Percentiles rank a stretch among this genome's conserved stretches.
These are phyloP conservation scores for Abrus precatorius DNA, from an alignment of 306 rosid species.

Conservation along the genomic window DNA sequence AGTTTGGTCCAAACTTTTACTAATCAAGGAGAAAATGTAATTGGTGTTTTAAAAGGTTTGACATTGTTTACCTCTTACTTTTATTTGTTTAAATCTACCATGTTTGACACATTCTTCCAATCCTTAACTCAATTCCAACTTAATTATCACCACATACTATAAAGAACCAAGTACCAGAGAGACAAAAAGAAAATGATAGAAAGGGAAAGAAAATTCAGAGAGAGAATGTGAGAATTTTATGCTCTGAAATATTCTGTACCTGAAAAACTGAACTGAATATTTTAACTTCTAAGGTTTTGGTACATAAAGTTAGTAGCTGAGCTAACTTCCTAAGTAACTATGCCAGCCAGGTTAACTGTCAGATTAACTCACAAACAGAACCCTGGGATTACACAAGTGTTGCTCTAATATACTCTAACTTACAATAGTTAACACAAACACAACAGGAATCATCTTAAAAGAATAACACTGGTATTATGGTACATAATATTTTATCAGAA, in stretches of 20 bases:
- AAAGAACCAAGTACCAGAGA: neutral
- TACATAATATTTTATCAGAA: conserved; percentile 3
- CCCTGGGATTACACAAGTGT: neutral
- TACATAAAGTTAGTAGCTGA: neutral
- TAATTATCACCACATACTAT: neutral
- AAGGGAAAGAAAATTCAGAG: neutral
- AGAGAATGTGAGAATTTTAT: neutral
- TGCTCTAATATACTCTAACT: neutral
- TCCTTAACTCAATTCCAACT: conserved; percentile 28
- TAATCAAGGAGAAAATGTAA: conserved; percentile 35
- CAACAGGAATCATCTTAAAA: conserved; percentile 14
- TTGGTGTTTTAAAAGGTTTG: neutral
- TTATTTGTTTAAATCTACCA: neutral
- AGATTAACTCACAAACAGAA: neutral
- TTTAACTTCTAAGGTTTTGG: neutral
- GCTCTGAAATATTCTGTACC: neutral
- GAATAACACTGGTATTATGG: neutral
- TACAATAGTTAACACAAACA: neutral
- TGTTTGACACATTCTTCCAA: neutral
- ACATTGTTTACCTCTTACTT: neutral
- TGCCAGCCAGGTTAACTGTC: neutral
- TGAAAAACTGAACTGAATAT: conserved; percentile 7
- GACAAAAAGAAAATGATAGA: neutral
- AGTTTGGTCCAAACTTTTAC: conserved; percentile 1
- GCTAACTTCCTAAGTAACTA: neutral